Percentiles rank a stretch among this genome's conserved stretches.
These are phyloP conservation scores for Ceratocystis smalleyi DNA, from an alignment of 2,329 filamentous ascomycete genomes.

Conservation along the genomic window DNA sequence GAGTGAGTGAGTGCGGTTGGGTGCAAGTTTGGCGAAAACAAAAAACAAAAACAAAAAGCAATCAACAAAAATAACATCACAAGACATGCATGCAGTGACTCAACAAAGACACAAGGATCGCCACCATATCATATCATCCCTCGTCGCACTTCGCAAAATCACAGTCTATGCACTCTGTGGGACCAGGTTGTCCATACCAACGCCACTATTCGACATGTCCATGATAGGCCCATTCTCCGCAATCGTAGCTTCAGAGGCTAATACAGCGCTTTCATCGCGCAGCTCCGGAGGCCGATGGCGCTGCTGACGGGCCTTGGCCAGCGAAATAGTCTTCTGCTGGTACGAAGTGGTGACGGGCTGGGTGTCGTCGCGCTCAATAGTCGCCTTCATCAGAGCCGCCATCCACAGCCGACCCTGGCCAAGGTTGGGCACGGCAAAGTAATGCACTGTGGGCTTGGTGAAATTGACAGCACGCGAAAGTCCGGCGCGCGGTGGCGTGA, in stretches of 20 bases:
- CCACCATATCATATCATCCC: neutral
- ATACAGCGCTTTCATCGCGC: slow-evolving; percentile 48
- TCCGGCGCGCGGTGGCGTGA: slow-evolving; percentile 76
- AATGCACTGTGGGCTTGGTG: slow-evolving; percentile 92
- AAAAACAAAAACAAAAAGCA: neutral
- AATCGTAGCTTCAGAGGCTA: slow-evolving; percentile 20
- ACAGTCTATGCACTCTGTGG: slow-evolving; percentile 20
- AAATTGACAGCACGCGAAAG: slow-evolving; percentile 87
- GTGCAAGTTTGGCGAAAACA: neutral
- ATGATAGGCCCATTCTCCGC: slow-evolving; percentile 22
- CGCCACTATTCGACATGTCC: slow-evolving; percentile 24
- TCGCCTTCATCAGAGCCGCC: slow-evolving; percentile 97
- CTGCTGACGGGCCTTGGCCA: slow-evolving; percentile 75
- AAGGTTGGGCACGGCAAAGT: slow-evolving; percentile 87
- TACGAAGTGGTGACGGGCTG: slow-evolving; percentile 78
- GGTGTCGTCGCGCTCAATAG: slow-evolving; percentile 78
- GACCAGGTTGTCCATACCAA: slow-evolving; percentile 26
- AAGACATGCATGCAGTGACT: neutral
- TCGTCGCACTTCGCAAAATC: neutral
- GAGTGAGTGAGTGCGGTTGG: neutral
- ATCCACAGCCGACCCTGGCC: slow-evolving; percentile 89
- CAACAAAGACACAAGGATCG: neutral
- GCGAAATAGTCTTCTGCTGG: slow-evolving; percentile 89
- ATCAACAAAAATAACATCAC: neutral
- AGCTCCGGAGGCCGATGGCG: slow-evolving; percentile 78